Conservation (phyloP, 2,329 filamentous ascomycete species). For the Lachnellula hyalina region DNA sequence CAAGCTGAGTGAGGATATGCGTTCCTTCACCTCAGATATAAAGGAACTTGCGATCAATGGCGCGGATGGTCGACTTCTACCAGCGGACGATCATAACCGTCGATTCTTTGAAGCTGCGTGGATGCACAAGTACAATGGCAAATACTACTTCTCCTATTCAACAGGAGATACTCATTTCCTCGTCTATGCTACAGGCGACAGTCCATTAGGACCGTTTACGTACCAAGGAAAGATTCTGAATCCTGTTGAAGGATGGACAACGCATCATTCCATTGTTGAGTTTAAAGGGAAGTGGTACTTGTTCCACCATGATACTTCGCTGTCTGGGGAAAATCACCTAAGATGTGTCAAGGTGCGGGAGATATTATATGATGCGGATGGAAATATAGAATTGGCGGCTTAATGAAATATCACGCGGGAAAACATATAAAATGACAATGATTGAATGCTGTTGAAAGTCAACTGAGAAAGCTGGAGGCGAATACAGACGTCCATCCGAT, state of each 20-base stretch:
- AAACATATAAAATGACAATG: not conserved
- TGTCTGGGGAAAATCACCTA: slow-evolving; percentile 64
- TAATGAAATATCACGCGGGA: not conserved
- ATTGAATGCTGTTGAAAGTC: not conserved
- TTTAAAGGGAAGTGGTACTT: slow-evolving; percentile 67
- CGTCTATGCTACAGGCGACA: slow-evolving; percentile 61
- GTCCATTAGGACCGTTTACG: slow-evolving; percentile 65
- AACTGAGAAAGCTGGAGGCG: no score
- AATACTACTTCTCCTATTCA: slow-evolving; percentile 73
- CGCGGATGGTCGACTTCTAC: slow-evolving; percentile 52
- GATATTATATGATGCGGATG: slow-evolving; percentile 64
- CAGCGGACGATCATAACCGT: slow-evolving; percentile 64
- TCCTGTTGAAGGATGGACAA: slow-evolving; percentile 76
- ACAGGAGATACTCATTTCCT: slow-evolving; percentile 74
- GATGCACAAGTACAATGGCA: slow-evolving; percentile 66
- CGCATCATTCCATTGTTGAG: slow-evolving; percentile 74
- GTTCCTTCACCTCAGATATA: slow-evolving; percentile 48
- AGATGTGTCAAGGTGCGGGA: slow-evolving; percentile 70
- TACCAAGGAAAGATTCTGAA: slow-evolving; percentile 68
- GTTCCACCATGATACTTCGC: slow-evolving; percentile 72
- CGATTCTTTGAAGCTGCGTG: slow-evolving; percentile 79
- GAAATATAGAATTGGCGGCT: slow-evolving; percentile 45
- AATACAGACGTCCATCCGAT: no score
- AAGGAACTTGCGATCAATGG: slow-evolving; percentile 61
- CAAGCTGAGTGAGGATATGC: slow-evolving; percentile 60